These are phyloP conservation scores for Fusarium beomiforme DNA, from an alignment of 2,329 filamentous ascomycete genomes.

Conservation along the genomic window DNA sequence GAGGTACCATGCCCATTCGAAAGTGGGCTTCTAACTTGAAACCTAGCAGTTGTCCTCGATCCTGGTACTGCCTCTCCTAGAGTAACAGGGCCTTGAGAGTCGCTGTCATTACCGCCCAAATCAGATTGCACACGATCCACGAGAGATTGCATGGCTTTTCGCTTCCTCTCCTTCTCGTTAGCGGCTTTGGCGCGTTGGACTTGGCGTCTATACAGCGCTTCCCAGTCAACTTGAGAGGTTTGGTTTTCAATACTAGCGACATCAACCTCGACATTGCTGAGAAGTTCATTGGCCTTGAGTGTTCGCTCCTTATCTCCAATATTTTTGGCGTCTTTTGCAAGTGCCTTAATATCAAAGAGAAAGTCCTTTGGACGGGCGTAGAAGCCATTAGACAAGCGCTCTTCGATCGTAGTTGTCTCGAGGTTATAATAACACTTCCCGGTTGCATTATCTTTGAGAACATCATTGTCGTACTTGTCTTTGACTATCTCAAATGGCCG, in stretches of 20 bases:
- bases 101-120: constrained; percentile 61
- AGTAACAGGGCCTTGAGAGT: constrained; percentile 65
- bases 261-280: constrained; percentile 94
- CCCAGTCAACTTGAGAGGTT: constrained; percentile 78
- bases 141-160: constrained; percentile 67
- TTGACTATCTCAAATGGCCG: constrained; percentile 83
- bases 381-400: constrained; percentile 95
- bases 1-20: constrained; percentile 65
- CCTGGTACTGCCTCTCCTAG: constrained; percentile 73
- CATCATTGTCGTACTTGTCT: constrained; percentile 81
- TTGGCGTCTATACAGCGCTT: constrained; percentile 81
- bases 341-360: constrained; percentile 82
- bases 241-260: constrained; percentile 79
- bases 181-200: constrained; percentile 69
- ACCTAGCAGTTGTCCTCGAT: constrained; percentile 59
- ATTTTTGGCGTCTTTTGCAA: constrained; percentile 85
- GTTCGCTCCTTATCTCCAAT: constrained; percentile 84
- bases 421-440: constrained; percentile 95
- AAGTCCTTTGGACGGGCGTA: constrained; percentile 94
- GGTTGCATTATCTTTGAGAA: constrained; percentile 77
- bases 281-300: constrained; percentile 89
- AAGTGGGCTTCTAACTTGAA: constrained; percentile 67
- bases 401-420: constrained; percentile 91
- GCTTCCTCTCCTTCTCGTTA: constrained; percentile 71
- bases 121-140: constrained; percentile 62